Conservation (phyloP, 257 asterid genomes). For the Datura wrightii region DNA sequence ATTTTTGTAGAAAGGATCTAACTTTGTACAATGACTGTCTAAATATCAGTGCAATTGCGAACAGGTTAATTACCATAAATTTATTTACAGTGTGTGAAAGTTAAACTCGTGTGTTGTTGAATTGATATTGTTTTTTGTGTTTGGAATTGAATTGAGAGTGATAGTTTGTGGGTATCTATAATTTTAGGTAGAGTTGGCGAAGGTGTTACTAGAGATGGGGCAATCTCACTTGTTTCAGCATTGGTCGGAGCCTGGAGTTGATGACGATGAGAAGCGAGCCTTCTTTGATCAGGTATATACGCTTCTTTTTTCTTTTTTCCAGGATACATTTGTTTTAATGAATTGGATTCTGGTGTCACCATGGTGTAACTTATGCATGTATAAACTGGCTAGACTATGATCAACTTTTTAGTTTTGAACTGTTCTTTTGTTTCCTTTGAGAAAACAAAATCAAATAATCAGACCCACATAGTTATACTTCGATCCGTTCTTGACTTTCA, state of each 20-base stretch:
- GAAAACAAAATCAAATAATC: background rate
- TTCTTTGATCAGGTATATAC: slow-evolving; percentile 74
- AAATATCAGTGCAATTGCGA: background rate
- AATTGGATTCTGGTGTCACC: background rate
- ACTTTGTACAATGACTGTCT: background rate
- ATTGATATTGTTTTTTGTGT: background rate
- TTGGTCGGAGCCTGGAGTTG: slow-evolving; percentile 87
- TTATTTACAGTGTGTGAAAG: background rate
- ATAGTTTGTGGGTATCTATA: background rate
- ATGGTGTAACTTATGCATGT: background rate
- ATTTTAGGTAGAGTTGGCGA: slow-evolving; percentile 80
- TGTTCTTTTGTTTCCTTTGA: background rate
- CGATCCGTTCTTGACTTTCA: background rate
- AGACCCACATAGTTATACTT: background rate
- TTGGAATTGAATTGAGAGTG: background rate
- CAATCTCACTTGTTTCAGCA: slow-evolving; percentile 84
- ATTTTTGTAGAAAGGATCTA: background rate
- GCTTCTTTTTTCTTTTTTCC: background rate
- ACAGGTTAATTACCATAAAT: no score
- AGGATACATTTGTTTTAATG: background rate
- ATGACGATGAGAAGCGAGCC: slow-evolving; percentile 72
- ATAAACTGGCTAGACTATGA: background rate
- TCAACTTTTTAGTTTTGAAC: background rate
- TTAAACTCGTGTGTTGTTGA: background rate
- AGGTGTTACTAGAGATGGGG: slow-evolving; percentile 65